phyloP scores from a whole-genome alignment of 2,329 filamentous ascomycete genomes.

The Hypoxylon sp. region DNA sequence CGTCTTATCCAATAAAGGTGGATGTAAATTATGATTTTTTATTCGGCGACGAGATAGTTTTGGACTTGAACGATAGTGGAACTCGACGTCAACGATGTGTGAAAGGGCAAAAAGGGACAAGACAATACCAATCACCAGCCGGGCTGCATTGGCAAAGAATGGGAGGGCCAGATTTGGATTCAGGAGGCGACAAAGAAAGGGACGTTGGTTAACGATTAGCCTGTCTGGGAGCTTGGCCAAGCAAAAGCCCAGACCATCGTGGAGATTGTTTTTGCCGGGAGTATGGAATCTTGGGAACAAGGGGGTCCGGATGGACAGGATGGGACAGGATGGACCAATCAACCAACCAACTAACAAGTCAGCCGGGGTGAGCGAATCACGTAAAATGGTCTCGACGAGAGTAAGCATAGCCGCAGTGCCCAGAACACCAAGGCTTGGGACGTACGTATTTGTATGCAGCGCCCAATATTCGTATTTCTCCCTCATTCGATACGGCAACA shows the following conservation, averaged over 20 bases:
- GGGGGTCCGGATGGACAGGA: not conserved
- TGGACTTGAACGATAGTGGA: slow-evolving; percentile 47
- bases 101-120: slow-evolving; percentile 30
- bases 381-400: slow-evolving; percentile 3
- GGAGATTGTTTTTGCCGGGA: slow-evolving; percentile 31
- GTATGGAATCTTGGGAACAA: slow-evolving; percentile 22
- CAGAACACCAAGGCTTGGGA: slow-evolving; percentile 29
- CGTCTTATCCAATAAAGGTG: slow-evolving; percentile 22
- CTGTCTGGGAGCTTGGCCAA: slow-evolving; percentile 29
- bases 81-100: slow-evolving; percentile 43
- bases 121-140: slow-evolving; percentile 16
- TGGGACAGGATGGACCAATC: no score
- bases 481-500: not conserved
- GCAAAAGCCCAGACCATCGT: slow-evolving; percentile 39
- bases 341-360: no score
- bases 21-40: slow-evolving; percentile 20
- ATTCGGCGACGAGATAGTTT: slow-evolving; percentile 35
- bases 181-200: slow-evolving; percentile 39
- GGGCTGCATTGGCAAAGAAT: slow-evolving; percentile 33
- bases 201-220: slow-evolving; percentile 24
- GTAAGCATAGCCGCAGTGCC: slow-evolving; percentile 35
- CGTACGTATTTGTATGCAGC: slow-evolving; percentile 7
- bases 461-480: slow-evolving; percentile 16
- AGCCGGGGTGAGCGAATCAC: slow-evolving; percentile 20
- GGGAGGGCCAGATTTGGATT: slow-evolving; percentile 31